These are phyloP conservation scores for Boletus edulis DNA, from an alignment of 768 basidiomycete genomes.

Conservation along the genomic window DNA sequence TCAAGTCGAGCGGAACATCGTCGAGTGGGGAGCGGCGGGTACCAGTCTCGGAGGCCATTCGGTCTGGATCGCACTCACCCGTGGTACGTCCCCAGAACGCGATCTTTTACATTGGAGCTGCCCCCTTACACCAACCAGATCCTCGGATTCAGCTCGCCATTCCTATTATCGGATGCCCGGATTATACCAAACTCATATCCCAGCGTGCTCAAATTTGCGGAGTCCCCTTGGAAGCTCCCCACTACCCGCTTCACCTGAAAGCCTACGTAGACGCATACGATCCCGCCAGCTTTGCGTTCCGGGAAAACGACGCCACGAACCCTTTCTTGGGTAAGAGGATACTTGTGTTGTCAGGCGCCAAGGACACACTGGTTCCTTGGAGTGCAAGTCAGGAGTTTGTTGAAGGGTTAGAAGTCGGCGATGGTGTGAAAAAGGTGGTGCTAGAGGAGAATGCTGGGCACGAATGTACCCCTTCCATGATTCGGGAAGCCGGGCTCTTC, in stretches of 20 bases:
- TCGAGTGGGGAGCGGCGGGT: slow-evolving; percentile 70
- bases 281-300: slow-evolving; percentile 44
- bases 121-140: slow-evolving; percentile 31
- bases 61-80: slow-evolving; percentile 66
- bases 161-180: slow-evolving; percentile 69
- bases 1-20: slow-evolving; percentile 53
- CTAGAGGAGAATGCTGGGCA: slow-evolving; percentile 61
- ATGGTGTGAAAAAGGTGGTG: slow-evolving; percentile 55
- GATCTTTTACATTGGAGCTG: not conserved
- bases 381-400: slow-evolving; percentile 55
- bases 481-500: slow-evolving; percentile 39
- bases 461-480: slow-evolving; percentile 59
- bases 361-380: slow-evolving; percentile 69
- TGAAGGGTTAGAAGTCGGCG: slow-evolving; percentile 50
- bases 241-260: slow-evolving; percentile 55
- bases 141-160: slow-evolving; percentile 44
- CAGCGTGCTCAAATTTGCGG: slow-evolving; percentile 49
- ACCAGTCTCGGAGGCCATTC: slow-evolving; percentile 85
- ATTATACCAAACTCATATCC: slow-evolving; percentile 56
- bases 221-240: slow-evolving; percentile 46
- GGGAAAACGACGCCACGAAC: slow-evolving; percentile 39
- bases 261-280: slow-evolving; percentile 45
- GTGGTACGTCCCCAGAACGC: slow-evolving; percentile 31
- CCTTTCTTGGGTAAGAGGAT: slow-evolving; percentile 73
- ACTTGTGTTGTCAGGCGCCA: slow-evolving; percentile 65